Evolutionary conservation across 2,329 filamentous ascomycete species (phyloP), one percentile per base, ranked within the genome.

Genomic region (Cytospora piceae): DNA sequence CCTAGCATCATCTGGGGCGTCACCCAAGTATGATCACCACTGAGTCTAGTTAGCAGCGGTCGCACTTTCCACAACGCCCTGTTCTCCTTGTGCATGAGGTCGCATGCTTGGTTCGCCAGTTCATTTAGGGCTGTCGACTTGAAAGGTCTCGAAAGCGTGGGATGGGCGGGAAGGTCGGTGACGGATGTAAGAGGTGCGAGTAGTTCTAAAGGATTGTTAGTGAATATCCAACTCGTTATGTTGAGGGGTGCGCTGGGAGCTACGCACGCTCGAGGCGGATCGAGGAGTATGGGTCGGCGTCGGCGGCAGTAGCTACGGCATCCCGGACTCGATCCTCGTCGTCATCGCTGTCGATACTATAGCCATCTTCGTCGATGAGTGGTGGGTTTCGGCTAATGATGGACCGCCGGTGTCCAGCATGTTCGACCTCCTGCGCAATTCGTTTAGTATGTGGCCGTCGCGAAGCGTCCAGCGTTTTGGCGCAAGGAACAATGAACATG

Each of bases 381-480:
- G 86, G 85, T 6, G 90, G 90, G 71, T 93, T 94, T 70, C 85
- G 86, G 75, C 87, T 87, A 69, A 96, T 87, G 70, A 94, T 92
- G 63, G 87, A 83, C 73, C 92, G 85, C 66, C 84, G 82, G 73
- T 90, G 89, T 66, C 92, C 92, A 39, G 86, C 90, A 75, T 93
- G 91, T 64, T 92, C 88, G 71, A 93, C 84, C 70, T 83, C 81
- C 90, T 93, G 74, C 52, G 49, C 59, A 7, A n/a, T 12, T 4
- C 42, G 64, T 71, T 77, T 66, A 77, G 75, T 65, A 49, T 64
- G 64, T 57, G 65, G 63, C 61, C 34, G 31, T 64, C 57, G 39
- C 56, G 66, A 11, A 55, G n/a, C 29, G 27, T 55, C 27, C 1
- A 17, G 34, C 4, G 61, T 60, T 53, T 14, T 34, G 15, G 58